A percentile compares a stretch with the other conserved stretches of the same genome.
phyloP scores from a whole-genome alignment of 2,329 filamentous ascomycete species.

The Dactylellina parvicollis region DNA sequence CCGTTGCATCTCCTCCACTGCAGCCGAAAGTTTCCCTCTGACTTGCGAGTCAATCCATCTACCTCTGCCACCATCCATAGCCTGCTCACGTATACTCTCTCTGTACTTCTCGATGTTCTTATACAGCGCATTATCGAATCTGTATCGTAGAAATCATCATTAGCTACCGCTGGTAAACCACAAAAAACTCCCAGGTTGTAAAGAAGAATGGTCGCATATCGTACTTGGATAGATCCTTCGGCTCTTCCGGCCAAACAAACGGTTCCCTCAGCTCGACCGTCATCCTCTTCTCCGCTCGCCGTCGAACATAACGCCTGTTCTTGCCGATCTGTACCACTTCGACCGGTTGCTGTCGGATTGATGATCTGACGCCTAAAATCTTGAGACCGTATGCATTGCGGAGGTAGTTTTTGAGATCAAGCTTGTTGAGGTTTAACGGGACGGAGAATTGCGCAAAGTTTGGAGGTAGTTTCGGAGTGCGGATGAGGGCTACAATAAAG shows the following conservation, averaged over 20 bases:
- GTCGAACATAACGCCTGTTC: slow-evolving; percentile 70
- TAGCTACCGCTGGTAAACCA: slow-evolving; percentile 3
- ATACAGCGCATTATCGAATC: slow-evolving; percentile 72
- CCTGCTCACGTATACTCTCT: slow-evolving; percentile 60
- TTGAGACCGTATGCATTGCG: slow-evolving; percentile 83
- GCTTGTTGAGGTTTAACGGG: slow-evolving; percentile 91
- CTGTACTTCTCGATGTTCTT: slow-evolving; percentile 66
- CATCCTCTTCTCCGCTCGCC: slow-evolving; percentile 86
- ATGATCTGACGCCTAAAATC: slow-evolving; percentile 78
- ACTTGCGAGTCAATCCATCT: slow-evolving; percentile 65
- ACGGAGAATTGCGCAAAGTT: slow-evolving; percentile 90
- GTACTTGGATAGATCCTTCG: slow-evolving; percentile 70
- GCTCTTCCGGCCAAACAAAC: slow-evolving; percentile 84
- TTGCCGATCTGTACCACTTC: slow-evolving; percentile 65
- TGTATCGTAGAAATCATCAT: slow-evolving; percentile 57
- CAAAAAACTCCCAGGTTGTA: slow-evolving; percentile 19
- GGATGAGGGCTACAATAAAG: slow-evolving; percentile 81
- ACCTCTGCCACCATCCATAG: slow-evolving; percentile 68
- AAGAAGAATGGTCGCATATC: slow-evolving; percentile 30
- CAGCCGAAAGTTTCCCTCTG: slow-evolving; percentile 64
- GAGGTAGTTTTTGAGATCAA: slow-evolving; percentile 95
- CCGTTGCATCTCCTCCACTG: slow-evolving; percentile 59
- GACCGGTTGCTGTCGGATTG: slow-evolving; percentile 75
- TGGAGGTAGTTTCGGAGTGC: slow-evolving; percentile 75
- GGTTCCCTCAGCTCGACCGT: slow-evolving; percentile 86